Evolutionary conservation across 805 yeast genomes (phyloP).

Genomic region (Ogataea parapolymorpha): DNA sequence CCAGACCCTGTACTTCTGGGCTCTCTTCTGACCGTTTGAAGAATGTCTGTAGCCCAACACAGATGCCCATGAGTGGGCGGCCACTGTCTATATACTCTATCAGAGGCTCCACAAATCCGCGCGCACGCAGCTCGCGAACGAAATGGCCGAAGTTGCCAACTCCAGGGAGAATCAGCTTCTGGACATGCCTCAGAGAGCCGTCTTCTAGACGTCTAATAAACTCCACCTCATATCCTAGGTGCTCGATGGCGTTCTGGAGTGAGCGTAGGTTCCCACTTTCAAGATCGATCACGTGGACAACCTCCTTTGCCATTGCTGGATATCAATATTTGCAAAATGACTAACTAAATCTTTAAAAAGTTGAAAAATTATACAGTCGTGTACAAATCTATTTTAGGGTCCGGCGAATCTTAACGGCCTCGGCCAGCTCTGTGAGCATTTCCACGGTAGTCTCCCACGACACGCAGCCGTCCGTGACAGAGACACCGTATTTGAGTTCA

Average conservation of each 20-base stretch:
- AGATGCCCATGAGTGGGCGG: conserved; percentile 89
- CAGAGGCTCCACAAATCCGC: conserved; percentile 66
- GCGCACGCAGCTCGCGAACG: conserved; percentile 60
- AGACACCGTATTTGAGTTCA: conserved; percentile 84
- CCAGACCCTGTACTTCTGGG: conserved; percentile 56
- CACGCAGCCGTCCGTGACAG: conserved; percentile 97
- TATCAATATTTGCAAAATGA: not conserved
- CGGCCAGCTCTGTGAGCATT: conserved; percentile 75
- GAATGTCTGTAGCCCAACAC: conserved; percentile 92
- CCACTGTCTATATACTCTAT: conserved; percentile 68
- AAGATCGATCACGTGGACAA: conserved; percentile 80
- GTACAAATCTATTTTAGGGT: conserved; percentile 18
- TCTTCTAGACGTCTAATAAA: conserved; percentile 60
- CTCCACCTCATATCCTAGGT: conserved; percentile 65
- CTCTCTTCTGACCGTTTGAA: conserved; percentile 75
- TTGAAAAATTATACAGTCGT: conserved; percentile 9
- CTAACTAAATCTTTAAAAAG: not conserved
- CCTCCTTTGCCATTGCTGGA: conserved; percentile 16
- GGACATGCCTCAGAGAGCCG: conserved; percentile 44
- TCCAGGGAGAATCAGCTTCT: conserved; percentile 80
- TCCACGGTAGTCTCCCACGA: conserved; percentile 83
- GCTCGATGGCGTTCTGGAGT: conserved; percentile 77
- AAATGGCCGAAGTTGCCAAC: conserved; percentile 98
- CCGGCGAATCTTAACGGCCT: conserved; percentile 83
- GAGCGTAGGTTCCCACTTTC: conserved; percentile 94